Evolutionary conservation across 192 early-diverging fungal genomes (phyloP), one percentile per base, ranked within the genome.

Genomic region (Umbelopsis ramanniana): DNA sequence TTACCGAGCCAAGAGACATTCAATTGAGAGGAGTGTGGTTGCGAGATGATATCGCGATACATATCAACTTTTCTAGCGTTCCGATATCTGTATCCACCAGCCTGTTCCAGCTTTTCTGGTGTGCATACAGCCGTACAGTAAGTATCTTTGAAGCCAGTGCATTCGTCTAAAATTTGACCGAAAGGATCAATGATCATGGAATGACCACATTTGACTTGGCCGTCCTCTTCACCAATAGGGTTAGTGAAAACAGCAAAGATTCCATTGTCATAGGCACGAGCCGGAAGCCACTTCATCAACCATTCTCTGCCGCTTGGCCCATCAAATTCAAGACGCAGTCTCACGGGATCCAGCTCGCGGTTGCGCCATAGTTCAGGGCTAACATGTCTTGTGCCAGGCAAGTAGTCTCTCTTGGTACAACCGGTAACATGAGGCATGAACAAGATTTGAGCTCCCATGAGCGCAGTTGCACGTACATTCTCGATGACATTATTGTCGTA

Each of bases 401-500:
- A 26, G 46, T 53, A 50, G 26, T 50, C 52, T 14, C 48, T 26
- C 2, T 50, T 50, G 2, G 69, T 70, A 12, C 69, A 70, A 9
- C 69, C 69, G 23, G 69, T 70, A 22, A 70, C 69, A 37, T 70
- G 69, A 6, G 69, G 69, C 69, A 70, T 70, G 26, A 70, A 70
- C 0, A 70, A 24, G 6, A 70, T 40, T 40, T 70, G 48, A 22
- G 69, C 69, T 4, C 69, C 69, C 24, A 70, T 24, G 8, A 70
- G 48, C 14, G 69, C 37, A 3, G 48, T 52, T 15, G 69, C 69
- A 40, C 69, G 69, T 6, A 50, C 69, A 37, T 70, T 53, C 23
- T 70, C 69, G 37, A 70, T 70, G 11, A 70, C 69, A 70, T 70
- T 70, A 15, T 70, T 70, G 15, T 70, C 69, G 37, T 70, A 70